These are phyloP conservation scores for Aspergillus tamarii DNA, from an alignment of 2,329 filamentous ascomycete genomes.

Conservation along the genomic window DNA sequence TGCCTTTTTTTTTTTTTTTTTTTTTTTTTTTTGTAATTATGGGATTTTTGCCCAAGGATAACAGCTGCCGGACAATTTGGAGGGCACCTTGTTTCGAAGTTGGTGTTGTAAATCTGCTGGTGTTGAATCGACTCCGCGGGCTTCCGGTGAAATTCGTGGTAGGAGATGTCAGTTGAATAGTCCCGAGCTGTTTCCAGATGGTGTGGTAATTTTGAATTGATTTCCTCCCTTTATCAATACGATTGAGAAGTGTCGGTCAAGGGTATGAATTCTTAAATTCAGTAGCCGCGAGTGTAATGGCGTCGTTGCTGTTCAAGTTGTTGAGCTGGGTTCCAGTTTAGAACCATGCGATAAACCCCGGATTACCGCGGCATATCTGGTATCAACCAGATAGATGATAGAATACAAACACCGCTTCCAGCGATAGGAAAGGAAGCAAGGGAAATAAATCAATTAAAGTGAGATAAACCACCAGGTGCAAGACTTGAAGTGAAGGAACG, in stretches of 20 bases:
- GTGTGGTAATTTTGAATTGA: not conserved
- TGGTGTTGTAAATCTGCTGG: slow-evolving; percentile 7
- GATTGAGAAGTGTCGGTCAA: not conserved
- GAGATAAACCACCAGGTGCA: slow-evolving; percentile 1
- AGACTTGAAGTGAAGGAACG: not conserved
- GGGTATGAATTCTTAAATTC: not conserved
- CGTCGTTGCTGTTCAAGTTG: not conserved
- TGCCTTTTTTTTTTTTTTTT: not conserved
- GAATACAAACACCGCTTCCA: not conserved
- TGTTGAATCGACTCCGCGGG: slow-evolving; percentile 17
- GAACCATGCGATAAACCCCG: slow-evolving; percentile 1
- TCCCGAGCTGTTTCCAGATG: not conserved
- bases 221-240: not conserved
- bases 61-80: not conserved
- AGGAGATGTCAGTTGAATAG: not conserved
- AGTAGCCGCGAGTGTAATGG: not conserved
- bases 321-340: not conserved
- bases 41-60: not conserved
- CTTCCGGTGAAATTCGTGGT: slow-evolving; percentile 18
- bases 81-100: not conserved
- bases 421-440: not conserved
- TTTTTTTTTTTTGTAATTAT: not conserved
- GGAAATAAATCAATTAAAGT: not conserved
- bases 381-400: not conserved
- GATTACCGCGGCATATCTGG: slow-evolving; percentile 8